Evolutionary conservation across 2,329 filamentous ascomycete genomes (phyloP).

Genomic region (Venturia aucupariae): DNA sequence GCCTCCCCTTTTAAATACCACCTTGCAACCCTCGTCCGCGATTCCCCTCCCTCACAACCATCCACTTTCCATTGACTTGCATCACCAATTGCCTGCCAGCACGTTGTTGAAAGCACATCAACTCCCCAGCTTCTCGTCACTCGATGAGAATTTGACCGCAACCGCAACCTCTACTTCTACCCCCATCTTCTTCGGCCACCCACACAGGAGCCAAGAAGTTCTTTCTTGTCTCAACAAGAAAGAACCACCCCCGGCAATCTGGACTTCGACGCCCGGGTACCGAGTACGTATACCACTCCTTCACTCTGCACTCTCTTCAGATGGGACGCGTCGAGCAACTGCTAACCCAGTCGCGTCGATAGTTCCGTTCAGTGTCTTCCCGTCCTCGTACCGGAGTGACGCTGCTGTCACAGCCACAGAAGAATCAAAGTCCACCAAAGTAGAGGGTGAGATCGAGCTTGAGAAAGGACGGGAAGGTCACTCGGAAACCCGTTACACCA

Average conservation of each 20-base stretch:
- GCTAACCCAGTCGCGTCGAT: background rate
- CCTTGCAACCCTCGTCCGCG: background rate
- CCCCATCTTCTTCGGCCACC: conserved; percentile 6
- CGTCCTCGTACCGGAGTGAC: conserved; percentile 86
- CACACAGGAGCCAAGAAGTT: conserved; percentile 35
- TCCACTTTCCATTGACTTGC: background rate
- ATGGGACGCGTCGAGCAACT: background rate
- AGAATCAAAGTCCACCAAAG: conserved; percentile 60
- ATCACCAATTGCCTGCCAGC: conserved; percentile 12
- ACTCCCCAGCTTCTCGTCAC: conserved; percentile 4
- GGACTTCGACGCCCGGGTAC: conserved; percentile 99
- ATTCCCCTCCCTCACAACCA: background rate
- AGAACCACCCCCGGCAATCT: conserved; percentile 85
- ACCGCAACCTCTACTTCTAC: background rate
- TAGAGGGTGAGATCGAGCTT: conserved; percentile 82
- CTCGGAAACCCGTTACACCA: conserved; percentile 45
- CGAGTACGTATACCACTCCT: conserved; percentile 37
- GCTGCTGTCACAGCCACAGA: conserved; percentile 42
- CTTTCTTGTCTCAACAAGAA: conserved; percentile 65
- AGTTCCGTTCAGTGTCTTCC: conserved; percentile 98
- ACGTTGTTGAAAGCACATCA: conserved; percentile 9
- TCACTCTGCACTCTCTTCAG: background rate
- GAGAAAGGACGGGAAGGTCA: conserved; percentile 93
- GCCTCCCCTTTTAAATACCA: conserved; percentile 8
- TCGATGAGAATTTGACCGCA: background rate